phyloP scores from a whole-genome alignment of 495 filamentous ascomycete genomes.

The Glonium stellatum region DNA sequence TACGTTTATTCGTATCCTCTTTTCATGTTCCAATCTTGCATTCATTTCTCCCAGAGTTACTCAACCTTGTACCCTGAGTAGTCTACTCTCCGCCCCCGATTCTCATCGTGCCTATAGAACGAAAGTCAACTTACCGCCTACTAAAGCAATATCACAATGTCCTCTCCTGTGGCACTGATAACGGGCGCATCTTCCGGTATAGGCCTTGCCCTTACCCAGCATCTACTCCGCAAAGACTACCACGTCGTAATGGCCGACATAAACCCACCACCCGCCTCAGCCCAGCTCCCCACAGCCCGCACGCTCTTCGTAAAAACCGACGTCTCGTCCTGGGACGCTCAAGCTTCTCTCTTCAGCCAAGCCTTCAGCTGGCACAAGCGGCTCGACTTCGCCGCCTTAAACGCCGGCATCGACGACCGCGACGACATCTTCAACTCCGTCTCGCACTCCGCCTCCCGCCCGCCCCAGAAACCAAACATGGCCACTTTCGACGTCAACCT shows the following conservation, averaged over 20 bases:
- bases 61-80: too few species aligned
- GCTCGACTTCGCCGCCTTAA: constrained; percentile 39
- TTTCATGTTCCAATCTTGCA: too few species aligned
- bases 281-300: background rate
- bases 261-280: constrained; percentile 23
- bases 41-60: too few species aligned
- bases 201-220: constrained; percentile 37
- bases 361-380: constrained; percentile 31
- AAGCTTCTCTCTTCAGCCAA: constrained; percentile 35
- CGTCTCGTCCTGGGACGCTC: constrained; percentile 34
- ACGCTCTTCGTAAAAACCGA: constrained; percentile 31
- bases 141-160: too few species aligned
- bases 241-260: constrained; percentile 39
- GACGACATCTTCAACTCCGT: background rate
- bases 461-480: background rate
- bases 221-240: constrained; percentile 30
- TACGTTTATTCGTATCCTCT: too few species aligned
- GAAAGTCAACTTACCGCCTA: too few species aligned
- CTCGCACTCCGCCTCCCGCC: background rate
- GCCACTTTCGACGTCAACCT: background rate
- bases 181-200: constrained; percentile 28
- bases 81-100: too few species aligned
- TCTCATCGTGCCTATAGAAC: too few species aligned
- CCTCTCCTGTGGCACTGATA: too few species aligned
- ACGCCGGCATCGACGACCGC: constrained; percentile 40